These are phyloP conservation scores for Betula pendula DNA, from an alignment of 306 rosid species.

Conservation along the genomic window DNA sequence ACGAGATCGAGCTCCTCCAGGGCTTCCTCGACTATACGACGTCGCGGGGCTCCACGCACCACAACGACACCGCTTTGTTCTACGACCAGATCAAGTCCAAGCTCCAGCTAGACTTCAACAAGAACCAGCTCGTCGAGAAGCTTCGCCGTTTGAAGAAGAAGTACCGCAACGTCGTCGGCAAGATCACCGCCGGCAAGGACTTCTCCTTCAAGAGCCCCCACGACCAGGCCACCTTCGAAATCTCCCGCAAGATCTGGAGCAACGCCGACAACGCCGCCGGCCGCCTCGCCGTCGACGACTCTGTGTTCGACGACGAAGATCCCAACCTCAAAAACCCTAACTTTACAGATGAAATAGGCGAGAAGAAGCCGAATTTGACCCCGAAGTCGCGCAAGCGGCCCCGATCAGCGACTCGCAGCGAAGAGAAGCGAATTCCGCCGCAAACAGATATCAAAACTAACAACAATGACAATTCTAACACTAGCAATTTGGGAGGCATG, in stretches of 20 bases:
- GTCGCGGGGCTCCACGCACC: slow-evolving; percentile 41
- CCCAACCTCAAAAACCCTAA: slow-evolving; percentile 44
- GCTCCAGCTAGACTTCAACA: slow-evolving; percentile 63
- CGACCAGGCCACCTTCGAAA: slow-evolving; percentile 66
- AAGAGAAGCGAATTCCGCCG: slow-evolving; percentile 32
- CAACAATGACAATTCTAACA: slow-evolving; percentile 9
- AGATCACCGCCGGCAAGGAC: slow-evolving; percentile 47
- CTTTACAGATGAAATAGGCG: slow-evolving; percentile 38
- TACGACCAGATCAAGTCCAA: slow-evolving; percentile 55
- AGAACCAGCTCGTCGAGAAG: slow-evolving; percentile 67
- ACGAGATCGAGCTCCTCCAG: slow-evolving; percentile 73
- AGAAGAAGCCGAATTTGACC: slow-evolving; percentile 35
- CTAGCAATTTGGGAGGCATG: slow-evolving; percentile 2
- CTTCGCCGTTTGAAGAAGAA: slow-evolving; percentile 76
- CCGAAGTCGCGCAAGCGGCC: slow-evolving; percentile 49
- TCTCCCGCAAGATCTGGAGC: slow-evolving; percentile 75
- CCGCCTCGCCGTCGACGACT: slow-evolving; percentile 45
- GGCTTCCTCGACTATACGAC: slow-evolving; percentile 60
- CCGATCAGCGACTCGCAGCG: slow-evolving; percentile 29
- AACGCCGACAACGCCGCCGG: slow-evolving; percentile 8
- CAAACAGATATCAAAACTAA: slow-evolving; percentile 18
- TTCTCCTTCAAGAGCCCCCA: slow-evolving; percentile 63
- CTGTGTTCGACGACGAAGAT: slow-evolving; percentile 66
- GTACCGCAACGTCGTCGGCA: slow-evolving; percentile 46
- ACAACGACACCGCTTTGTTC: slow-evolving; percentile 47